Conservation (phyloP, 2,329 filamentous ascomycete species). For the Basipetospora chlamydospora region DNA sequence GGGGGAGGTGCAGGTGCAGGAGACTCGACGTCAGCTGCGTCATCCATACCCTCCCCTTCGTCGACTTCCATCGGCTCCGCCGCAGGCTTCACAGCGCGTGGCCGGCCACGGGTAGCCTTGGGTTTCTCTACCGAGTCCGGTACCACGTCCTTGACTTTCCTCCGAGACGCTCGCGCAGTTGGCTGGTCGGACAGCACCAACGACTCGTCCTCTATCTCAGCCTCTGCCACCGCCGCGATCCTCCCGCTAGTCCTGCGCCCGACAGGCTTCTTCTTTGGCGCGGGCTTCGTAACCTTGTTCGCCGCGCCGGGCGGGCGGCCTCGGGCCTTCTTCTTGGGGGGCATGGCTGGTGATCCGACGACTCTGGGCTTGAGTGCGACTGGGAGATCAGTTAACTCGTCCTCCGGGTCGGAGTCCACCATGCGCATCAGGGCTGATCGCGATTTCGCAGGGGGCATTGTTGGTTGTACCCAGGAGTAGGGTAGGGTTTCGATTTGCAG, state of each 20-base stretch:
- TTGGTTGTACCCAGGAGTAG: neutral
- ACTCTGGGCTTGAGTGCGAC: neutral
- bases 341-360: neutral
- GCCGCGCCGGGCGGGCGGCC: conserved; percentile 4
- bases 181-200: neutral
- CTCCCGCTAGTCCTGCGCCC: neutral
- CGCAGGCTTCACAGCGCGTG: neutral
- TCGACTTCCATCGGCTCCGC: neutral
- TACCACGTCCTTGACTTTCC: neutral
- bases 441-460: conserved; percentile 1
- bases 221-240: neutral
- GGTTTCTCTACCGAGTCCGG: neutral
- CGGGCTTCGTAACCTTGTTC: conserved; percentile 6
- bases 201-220: neutral
- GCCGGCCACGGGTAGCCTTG: conserved; percentile 3
- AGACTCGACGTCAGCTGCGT: neutral
- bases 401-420: conserved; percentile 5
- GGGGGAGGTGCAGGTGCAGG: neutral
- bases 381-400: conserved; percentile 1
- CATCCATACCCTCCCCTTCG: neutral
- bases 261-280: neutral
- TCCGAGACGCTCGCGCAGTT: neutral
- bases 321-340: conserved; percentile 2
- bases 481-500: too few relatives aligned
- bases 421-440: neutral